Evolutionary conservation across 768 basidiomycete genomes (phyloP).

Genomic region (Trametes villosa): DNA sequence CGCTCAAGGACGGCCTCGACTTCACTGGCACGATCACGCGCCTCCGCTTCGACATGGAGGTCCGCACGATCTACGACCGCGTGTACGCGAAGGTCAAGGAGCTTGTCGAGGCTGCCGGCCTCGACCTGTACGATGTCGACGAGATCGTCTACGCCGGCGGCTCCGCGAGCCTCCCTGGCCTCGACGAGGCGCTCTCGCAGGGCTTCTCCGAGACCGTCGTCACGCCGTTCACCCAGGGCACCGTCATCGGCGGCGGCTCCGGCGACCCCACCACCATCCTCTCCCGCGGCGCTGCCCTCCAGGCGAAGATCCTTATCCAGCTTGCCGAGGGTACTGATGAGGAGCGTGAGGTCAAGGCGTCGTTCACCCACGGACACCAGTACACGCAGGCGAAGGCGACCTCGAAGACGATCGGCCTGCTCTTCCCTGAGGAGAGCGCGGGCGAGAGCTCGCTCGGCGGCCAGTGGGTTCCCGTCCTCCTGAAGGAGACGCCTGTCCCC

Average conservation of each 20-base stretch:
- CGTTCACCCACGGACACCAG: constrained; percentile 50
- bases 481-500: constrained; percentile 75
- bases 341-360: constrained; percentile 53
- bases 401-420: constrained; percentile 62
- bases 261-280: constrained; percentile 82
- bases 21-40: constrained; percentile 74
- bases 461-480: constrained; percentile 65
- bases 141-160: constrained; percentile 85
- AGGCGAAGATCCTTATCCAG: constrained; percentile 63
- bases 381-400: constrained; percentile 57
- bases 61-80: constrained; percentile 59
- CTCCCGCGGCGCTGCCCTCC: constrained; percentile 75
- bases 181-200: constrained; percentile 60
- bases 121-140: constrained; percentile 72
- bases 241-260: constrained; percentile 69
- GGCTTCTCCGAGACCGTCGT: constrained; percentile 65
- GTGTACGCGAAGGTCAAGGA: constrained; percentile 55
- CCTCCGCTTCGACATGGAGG: constrained; percentile 50
- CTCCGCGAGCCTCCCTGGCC: constrained; percentile 71
- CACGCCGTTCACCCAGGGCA: constrained; percentile 69
- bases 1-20: constrained; percentile 91
- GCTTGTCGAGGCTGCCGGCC: constrained; percentile 52
- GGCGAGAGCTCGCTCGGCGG: constrained; percentile 54
- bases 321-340: constrained; percentile 46
- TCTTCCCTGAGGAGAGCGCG: constrained; percentile 59